These are phyloP conservation scores for Colletotrichum sansevieriae DNA, from an alignment of 2,329 filamentous ascomycete genomes.

Conservation along the genomic window DNA sequence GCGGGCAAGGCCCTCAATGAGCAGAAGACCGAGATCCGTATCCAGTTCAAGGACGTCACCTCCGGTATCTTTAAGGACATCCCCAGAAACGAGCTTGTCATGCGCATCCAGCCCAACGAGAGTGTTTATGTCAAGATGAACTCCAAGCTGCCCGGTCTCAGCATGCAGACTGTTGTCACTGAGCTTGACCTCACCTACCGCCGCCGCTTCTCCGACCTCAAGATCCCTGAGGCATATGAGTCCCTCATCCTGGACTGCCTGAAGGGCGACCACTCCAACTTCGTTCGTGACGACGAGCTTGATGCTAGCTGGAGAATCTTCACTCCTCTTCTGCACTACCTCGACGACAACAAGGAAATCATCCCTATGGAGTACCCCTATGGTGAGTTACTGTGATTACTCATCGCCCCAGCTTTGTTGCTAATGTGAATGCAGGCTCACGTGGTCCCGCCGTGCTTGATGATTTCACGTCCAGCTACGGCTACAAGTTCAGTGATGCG, in stretches of 20 bases:
- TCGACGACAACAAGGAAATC: constrained; percentile 99
- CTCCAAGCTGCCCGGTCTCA: constrained; percentile 97
- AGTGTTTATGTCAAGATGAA: constrained; percentile 99
- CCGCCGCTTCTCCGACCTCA: constrained; percentile 97
- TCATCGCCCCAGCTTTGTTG: neutral
- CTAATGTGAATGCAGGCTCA: constrained; percentile 75
- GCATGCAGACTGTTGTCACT: constrained; percentile 99
- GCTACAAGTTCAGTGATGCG: constrained; percentile 98
- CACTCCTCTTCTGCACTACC: constrained; percentile 95
- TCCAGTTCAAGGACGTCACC: constrained; percentile 99
- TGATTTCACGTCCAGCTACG: constrained; percentile 97
- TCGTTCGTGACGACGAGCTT: constrained; percentile 95
- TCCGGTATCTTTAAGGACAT: constrained; percentile 99
- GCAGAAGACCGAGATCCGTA: constrained; percentile 99
- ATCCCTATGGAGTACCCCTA: constrained; percentile 99
- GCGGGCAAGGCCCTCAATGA: constrained; percentile 98
- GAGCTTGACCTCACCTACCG: constrained; percentile 98
- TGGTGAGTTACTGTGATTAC: constrained; percentile 70
- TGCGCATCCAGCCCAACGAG: constrained; percentile 99
- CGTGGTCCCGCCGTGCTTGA: constrained; percentile 96
- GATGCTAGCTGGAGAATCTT: constrained; percentile 99
- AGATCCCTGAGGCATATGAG: constrained; percentile 99
- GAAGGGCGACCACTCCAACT: constrained; percentile 99
- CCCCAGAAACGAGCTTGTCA: constrained; percentile 97
- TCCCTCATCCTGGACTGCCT: constrained; percentile 96